Evolutionary conservation across 2,329 filamentous ascomycete species (phyloP), one percentile per base, ranked within the genome.

Genomic region (Teratosphaeria zuluensis): DNA sequence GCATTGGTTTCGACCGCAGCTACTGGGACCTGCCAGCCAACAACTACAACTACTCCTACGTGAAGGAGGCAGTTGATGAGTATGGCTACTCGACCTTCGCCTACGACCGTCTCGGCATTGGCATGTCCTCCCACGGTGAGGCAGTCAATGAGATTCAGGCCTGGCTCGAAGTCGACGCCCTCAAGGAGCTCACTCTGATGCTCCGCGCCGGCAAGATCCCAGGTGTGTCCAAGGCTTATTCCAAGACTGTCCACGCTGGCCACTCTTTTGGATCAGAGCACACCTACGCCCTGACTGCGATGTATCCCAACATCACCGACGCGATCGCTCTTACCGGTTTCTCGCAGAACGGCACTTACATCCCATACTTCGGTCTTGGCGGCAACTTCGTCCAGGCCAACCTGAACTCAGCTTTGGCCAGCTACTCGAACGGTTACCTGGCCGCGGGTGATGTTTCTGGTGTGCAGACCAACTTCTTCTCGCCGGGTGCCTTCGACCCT

Each of bases 241-340:
- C 71, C 8, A 76, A 80, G 65, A 72, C 83, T 28, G 74, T 84
- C 8, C 84, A 87, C 67, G 76, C 85, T 16, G 85, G 84, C 12
- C 84, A 88, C 73, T 84, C 81, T 0, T 87, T 84, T 64, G 85
- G 85, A 33, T 84, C 83, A 0, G 72, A 78, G 5, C 80, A 83
- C 64, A 80, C 78, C 2, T 85, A 83, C 70, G 77, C 73, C 54
- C 74, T 87, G 21, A 78, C 80, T 7, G 76, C 76, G 53, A 68
- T 74, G 59, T 74, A 83, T 64, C 82, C 83, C 0, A 66, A 76
- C 57, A 72, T 81, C 58, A 82, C 80, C 42, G 79, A 86, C 61
- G 82, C 78, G 46, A 75, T 87, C 48, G 71, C 84, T 56, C 75
- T 87, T 6, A 86, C 84, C 1, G 84, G 84, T 1, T 87, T 82